These are phyloP conservation scores for Larix sibirica DNA, from an alignment of 83 land plant species.

Conservation along the genomic window DNA sequence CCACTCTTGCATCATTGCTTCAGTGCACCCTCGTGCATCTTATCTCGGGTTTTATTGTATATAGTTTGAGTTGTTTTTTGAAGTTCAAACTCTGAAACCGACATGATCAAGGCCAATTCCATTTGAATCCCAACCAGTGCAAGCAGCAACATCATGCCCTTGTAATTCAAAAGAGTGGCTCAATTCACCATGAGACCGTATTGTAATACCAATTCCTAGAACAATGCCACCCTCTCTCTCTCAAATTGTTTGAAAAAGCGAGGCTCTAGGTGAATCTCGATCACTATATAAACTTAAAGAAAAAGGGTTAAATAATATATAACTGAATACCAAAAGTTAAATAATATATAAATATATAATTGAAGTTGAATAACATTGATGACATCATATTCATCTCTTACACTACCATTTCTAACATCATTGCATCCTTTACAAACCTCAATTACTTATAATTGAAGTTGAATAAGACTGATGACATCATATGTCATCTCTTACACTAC, in stretches of 20 bases:
- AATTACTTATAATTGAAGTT: too few relatives aligned
- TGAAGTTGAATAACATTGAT: neutral
- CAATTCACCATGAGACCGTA: neutral
- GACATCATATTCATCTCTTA: neutral
- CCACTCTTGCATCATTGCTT: slow-evolving; percentile 76
- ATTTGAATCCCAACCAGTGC: slow-evolving; percentile 13
- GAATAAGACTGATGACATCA: too few relatives aligned
- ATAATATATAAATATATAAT: slow-evolving; percentile 17
- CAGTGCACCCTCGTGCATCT: slow-evolving; percentile 73
- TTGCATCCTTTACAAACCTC: neutral
- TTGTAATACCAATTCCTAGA: slow-evolving; percentile 25
- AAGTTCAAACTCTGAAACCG: slow-evolving; percentile 44
- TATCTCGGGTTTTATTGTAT: slow-evolving; percentile 56
- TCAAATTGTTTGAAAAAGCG: slow-evolving; percentile 65
- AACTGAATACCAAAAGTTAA: too few relatives aligned
- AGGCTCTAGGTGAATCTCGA: slow-evolving; percentile 69
- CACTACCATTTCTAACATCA: neutral
- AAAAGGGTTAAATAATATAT: too few relatives aligned
- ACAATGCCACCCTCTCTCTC: slow-evolving; percentile 44
- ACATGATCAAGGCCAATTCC: slow-evolving; percentile 39
- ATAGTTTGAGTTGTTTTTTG: slow-evolving; percentile 32
- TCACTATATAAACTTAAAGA: slow-evolving; percentile 46
- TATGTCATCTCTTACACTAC: too few relatives aligned
- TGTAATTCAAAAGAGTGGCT: neutral
- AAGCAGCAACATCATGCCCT: neutral